Base-by-base conservation (phyloP, 192 early-diverging fungal species). In the Phlyctochytrium planicorne region DNA sequence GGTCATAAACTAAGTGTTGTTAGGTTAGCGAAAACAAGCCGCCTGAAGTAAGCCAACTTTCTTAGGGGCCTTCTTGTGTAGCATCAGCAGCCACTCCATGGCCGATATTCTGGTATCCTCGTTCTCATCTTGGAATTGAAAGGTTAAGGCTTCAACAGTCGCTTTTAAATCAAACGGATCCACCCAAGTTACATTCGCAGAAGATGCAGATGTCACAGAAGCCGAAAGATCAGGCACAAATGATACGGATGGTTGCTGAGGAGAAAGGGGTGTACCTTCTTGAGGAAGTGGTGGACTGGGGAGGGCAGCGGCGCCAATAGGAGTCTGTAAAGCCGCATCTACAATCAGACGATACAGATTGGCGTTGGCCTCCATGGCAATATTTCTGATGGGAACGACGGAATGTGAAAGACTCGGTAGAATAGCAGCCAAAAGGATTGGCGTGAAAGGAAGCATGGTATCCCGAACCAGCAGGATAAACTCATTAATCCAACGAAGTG, bases 51-150 rank as follows among this genome's bases (percentile, higher is more conserved):
- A n/a, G n/a, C 56, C 27, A 61, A 90, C 87, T 80, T 85, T 84
- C 53, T 85, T 87, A 0, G 96, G 94, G 4, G 93, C 90, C 65
- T 96, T 95, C 56, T 89, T 91, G 69, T 99, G 96, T 37, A 99
- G 75, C 88, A 98, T 94, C n/a, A 95, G 71, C 12, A 99, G 79
- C 98, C 98, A 99, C 34, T 96, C 94, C 72, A 99, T 78, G 32
- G 91, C 90, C 0, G 93, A 91, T 2, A 95, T 84, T 33, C 96
- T 82, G 0, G 98, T 96, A 62, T 95, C 93, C 73, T 98, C 96
- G 62, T 92, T 89, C 62, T 93, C 91, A 73, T 97, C 91, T 63
- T 88, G 77, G 60, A 91, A 90, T 63, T 91, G 90, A 14, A 82
- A 69, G 40, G 90, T 90, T 2, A 99, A 62, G 0, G 91, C 86